Evolutionary conservation across 2,329 filamentous ascomycete species (phyloP).

Genomic region (Xylariaceae sp.): DNA sequence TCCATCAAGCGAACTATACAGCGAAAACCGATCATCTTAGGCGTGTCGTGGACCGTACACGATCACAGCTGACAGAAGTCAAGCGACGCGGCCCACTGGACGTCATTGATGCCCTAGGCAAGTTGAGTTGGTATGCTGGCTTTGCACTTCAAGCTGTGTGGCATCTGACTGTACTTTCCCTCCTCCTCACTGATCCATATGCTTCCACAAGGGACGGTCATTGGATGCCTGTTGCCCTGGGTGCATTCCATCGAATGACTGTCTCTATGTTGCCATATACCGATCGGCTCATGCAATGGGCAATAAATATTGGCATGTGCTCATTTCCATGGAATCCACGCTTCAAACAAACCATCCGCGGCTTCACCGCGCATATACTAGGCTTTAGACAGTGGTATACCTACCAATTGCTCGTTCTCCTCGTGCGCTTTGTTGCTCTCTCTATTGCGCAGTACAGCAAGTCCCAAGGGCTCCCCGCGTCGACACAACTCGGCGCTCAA

Average conservation of each 20-base stretch:
- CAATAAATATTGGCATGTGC: conserved; percentile 56
- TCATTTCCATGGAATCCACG: conserved; percentile 74
- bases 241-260: conserved; percentile 26
- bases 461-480: conserved; percentile 46
- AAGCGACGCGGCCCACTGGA: conserved; percentile 52
- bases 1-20: conserved; percentile 76
- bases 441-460: conserved; percentile 50
- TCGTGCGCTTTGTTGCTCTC: conserved; percentile 60
- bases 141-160: conserved; percentile 49
- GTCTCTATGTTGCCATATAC: conserved; percentile 48
- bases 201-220: conserved; percentile 21
- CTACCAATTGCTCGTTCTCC: conserved; percentile 66
- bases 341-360: conserved; percentile 65
- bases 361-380: conserved; percentile 64
- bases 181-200: conserved; percentile 33
- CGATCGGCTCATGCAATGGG: conserved; percentile 52
- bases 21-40: conserved; percentile 83
- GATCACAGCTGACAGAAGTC: conserved; percentile 51
- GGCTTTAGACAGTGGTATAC: conserved; percentile 71
- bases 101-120: conserved; percentile 50
- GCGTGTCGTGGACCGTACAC: conserved; percentile 73
- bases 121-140: conserved; percentile 57
- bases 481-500: conserved; percentile 60
- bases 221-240: conserved; percentile 27
- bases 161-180: conserved; percentile 51